These are phyloP conservation scores for Triangularia verruculosa DNA, from an alignment of 2,329 filamentous ascomycete genomes.

Conservation along the genomic window DNA sequence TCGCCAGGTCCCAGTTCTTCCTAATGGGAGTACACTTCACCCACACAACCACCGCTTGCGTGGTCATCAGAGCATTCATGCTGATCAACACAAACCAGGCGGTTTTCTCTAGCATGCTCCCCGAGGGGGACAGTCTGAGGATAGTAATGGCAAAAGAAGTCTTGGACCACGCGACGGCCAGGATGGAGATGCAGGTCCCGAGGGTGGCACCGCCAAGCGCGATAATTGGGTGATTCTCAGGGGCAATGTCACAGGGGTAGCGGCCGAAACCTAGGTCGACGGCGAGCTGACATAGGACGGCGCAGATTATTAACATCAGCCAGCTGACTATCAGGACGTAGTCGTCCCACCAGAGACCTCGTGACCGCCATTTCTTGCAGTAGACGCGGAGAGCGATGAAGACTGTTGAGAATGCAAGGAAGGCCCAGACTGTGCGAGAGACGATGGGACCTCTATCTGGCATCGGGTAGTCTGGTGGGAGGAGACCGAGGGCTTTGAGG, in stretches of 20 bases:
- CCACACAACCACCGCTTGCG: constrained; percentile 25
- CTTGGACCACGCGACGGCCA: constrained; percentile 32
- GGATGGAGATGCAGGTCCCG: constrained; percentile 8
- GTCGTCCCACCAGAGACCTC: constrained; percentile 26
- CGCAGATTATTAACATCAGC: constrained; percentile 8
- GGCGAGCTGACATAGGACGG: constrained; percentile 7
- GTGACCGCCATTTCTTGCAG: constrained; percentile 19
- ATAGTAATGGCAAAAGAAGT: constrained; percentile 39
- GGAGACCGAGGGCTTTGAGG: neutral
- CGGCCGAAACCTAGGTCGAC: constrained; percentile 15
- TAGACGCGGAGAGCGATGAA: constrained; percentile 23
- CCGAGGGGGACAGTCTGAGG: constrained; percentile 31
- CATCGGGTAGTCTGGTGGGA: neutral
- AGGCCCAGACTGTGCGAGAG: constrained; percentile 14
- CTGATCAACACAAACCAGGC: constrained; percentile 33
- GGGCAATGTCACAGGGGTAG: constrained; percentile 17
- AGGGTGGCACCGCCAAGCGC: constrained; percentile 10
- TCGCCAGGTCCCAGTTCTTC: constrained; percentile 2
- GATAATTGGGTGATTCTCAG: neutral
- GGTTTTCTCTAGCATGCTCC: constrained; percentile 25
- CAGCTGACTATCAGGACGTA: constrained; percentile 16
- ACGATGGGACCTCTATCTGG: constrained; percentile 1
- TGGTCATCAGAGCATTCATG: constrained; percentile 29
- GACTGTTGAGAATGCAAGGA: constrained; percentile 7
- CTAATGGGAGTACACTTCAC: constrained; percentile 6